Evolutionary conservation across 2,329 filamentous ascomycete species (phyloP), one percentile per base, ranked within the genome.

Genomic region (Moelleriella libera): DNA sequence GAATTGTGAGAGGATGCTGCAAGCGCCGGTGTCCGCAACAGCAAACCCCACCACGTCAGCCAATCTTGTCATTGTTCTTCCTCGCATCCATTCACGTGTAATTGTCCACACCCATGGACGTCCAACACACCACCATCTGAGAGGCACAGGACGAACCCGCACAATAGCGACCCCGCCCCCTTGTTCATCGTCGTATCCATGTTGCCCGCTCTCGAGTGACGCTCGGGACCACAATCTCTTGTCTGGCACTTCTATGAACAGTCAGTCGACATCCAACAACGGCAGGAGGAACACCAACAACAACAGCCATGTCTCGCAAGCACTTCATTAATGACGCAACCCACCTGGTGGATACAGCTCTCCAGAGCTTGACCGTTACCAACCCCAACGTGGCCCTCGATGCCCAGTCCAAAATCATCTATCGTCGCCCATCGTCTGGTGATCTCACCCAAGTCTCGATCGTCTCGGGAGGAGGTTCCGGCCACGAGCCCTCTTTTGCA

Each of bases 281-380:
- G 21, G 21, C 21, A 21, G 21, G 2, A 21, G 21, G 21, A 21
- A 21, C 21, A 21, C 21, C 21, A 21, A 21, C 21, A 21, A 21
- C 30, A 7, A 43, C 45, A 41, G 41, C 30, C 54, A 70, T 70
- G 68, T 78, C 78, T 32, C 61, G 72, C 51, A 94, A 92, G 71
- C 89, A 96, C 69, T 95, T 96, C 71, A 80, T 95, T 71, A 81
- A 88, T 63, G 85, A 94, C 62, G 80, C 88, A 41, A 78, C 80
- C 47, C 75, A 84, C 58, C 78, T 96, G 46, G 87, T 96, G 62
- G 74, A 78, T 60, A 73, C 80, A 41, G 85, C 89, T 43, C 79
- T 96, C 21, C 75, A 80, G 57, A 80, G 83, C 52, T 72, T 92
- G 34, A 90, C 88, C 28, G 70, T 85, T 51, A 88, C 85, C 45